Percentiles rank a stretch among this genome's conserved stretches.
Conservation (phyloP, 768 basidiomycete genomes). For the Kwoniella sp. region DNA sequence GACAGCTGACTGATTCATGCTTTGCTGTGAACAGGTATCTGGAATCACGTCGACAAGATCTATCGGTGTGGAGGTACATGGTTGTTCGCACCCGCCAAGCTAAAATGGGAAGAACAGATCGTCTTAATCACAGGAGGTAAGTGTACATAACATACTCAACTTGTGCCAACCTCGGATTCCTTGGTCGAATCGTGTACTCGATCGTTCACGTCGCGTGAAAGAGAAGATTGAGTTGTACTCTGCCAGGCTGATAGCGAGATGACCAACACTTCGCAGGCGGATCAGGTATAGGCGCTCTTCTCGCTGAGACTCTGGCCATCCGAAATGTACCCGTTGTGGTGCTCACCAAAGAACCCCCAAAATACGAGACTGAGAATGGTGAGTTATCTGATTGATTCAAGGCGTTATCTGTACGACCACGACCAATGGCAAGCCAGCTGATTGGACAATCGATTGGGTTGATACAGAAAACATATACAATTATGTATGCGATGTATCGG, state of each 20-base stretch:
- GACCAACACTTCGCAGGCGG: slow-evolving; percentile 74
- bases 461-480: slow-evolving; percentile 73
- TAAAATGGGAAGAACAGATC: slow-evolving; percentile 87
- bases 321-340: slow-evolving; percentile 81
- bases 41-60: slow-evolving; percentile 72
- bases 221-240: too few relatives aligned
- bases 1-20: not conserved
- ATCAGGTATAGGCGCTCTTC: slow-evolving; percentile 82
- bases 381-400: too few relatives aligned
- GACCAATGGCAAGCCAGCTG: too few relatives aligned
- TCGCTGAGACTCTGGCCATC: slow-evolving; percentile 82
- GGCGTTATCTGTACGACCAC: too few relatives aligned
- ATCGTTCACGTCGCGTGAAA: too few relatives aligned
- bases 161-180: too few relatives aligned
- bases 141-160: too few relatives aligned
- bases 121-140: slow-evolving; percentile 87
- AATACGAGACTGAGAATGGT: slow-evolving; percentile 71
- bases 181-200: too few relatives aligned
- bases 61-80: slow-evolving; percentile 58
- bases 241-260: too few relatives aligned
- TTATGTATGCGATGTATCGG: slow-evolving; percentile 89
- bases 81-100: slow-evolving; percentile 63
- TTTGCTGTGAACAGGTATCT: slow-evolving; percentile 61
- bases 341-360: slow-evolving; percentile 75
- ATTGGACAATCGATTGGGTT: too few relatives aligned